Conservation (phyloP, 2,329 filamentous ascomycete species). For the Ceratocystis cubensis region DNA sequence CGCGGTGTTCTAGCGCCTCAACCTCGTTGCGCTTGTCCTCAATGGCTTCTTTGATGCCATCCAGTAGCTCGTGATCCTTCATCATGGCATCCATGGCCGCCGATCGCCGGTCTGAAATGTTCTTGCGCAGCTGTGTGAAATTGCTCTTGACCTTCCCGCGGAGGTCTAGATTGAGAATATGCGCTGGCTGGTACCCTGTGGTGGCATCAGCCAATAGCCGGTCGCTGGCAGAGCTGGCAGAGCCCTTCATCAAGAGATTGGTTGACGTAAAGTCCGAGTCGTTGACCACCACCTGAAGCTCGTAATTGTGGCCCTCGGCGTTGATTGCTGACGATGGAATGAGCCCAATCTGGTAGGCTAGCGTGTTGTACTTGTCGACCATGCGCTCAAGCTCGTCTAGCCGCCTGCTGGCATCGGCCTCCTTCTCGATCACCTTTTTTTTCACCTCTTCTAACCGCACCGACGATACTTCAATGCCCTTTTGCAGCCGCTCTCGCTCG, state of each 20-base stretch:
- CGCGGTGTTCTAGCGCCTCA: constrained; percentile 77
- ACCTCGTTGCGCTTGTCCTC: constrained; percentile 91
- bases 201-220: constrained; percentile 68
- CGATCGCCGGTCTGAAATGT: constrained; percentile 80
- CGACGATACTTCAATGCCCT: constrained; percentile 65
- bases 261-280: constrained; percentile 64
- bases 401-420: constrained; percentile 71
- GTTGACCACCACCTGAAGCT: constrained; percentile 71
- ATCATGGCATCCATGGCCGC: constrained; percentile 78
- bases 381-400: constrained; percentile 85
- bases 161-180: constrained; percentile 80
- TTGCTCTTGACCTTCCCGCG: constrained; percentile 68
- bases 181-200: constrained; percentile 79
- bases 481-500: constrained; percentile 86
- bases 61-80: constrained; percentile 84
- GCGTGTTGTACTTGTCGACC: constrained; percentile 83
- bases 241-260: constrained; percentile 29
- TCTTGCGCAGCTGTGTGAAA: constrained; percentile 68
- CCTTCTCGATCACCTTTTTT: constrained; percentile 69
- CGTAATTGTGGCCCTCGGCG: constrained; percentile 72
- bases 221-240: constrained; percentile 47
- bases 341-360: constrained; percentile 85
- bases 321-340: constrained; percentile 77
- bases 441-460: constrained; percentile 74
- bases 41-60: constrained; percentile 91